phyloP scores from a whole-genome alignment of 768 basidiomycete species.

The Astraeus odoratus region DNA sequence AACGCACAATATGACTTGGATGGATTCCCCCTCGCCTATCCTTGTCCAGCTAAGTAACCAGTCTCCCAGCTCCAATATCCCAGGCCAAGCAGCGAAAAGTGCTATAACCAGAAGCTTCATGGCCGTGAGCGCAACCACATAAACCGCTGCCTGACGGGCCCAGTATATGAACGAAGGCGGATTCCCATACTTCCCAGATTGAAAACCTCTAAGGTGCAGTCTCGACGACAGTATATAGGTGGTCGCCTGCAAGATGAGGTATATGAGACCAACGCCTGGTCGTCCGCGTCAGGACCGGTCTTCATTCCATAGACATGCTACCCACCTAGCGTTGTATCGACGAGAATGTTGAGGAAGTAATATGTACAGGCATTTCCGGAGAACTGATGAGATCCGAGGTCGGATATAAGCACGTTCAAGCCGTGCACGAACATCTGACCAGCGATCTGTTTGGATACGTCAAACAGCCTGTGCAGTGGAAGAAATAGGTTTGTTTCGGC shows the following conservation, averaged over 20 bases:
- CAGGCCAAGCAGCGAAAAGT: constrained; percentile 64
- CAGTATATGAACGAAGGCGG: constrained; percentile 73
- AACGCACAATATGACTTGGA: constrained; percentile 79
- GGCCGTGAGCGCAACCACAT: constrained; percentile 68
- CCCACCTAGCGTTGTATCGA: constrained; percentile 73
- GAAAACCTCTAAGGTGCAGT: constrained; percentile 65
- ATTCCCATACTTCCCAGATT: constrained; percentile 82
- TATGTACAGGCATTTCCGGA: constrained; percentile 82
- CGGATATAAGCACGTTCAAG: constrained; percentile 73
- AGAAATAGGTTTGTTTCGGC: too few relatives aligned
- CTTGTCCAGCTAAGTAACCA: constrained; percentile 80
- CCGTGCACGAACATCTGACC: constrained; percentile 81
- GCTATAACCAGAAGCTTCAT: constrained; percentile 92
- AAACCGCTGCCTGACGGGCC: constrained; percentile 73
- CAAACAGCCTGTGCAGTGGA: constrained; percentile 60
- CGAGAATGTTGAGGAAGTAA: constrained; percentile 88
- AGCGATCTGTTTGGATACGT: constrained; percentile 86
- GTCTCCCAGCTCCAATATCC: constrained; percentile 69
- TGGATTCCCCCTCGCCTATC: constrained; percentile 50
- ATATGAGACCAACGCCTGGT: constrained; percentile 79
- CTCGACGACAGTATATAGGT: constrained; percentile 61
- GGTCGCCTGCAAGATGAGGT: constrained; percentile 56
- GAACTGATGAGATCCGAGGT: constrained; percentile 60
- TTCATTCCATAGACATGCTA: neutral
- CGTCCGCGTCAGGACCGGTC: constrained; percentile 1